Base-by-base conservation (phyloP, 108 stramenopile species). In the Skeletonema tropicum region DNA sequence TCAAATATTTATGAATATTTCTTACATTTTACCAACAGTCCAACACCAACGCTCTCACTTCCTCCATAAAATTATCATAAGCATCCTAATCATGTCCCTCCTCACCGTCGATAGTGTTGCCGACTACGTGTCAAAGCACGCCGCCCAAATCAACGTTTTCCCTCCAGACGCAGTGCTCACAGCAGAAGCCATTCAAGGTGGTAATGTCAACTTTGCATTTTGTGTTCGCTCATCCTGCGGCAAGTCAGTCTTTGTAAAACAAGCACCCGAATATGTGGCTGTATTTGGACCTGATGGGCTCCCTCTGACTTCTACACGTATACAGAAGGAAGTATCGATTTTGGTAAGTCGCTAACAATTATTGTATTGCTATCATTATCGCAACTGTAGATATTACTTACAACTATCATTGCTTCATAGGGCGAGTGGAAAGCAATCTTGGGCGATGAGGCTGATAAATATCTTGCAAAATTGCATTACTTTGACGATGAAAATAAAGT, bases 161-260 rank as follows among this genome's bases (percentile, higher is more conserved):
- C 52, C 70, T 21, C 76, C 80, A 26, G 60, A 72, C 17, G 74
- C 82, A 11, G 63, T 55, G 13, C 79, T 87, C n/a, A 64, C 49
- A n/a, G 88, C 86, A 14, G 66, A 52, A 32, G 79, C 88, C 13
- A 94, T 94, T 70, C 57, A 70, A 39, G 93, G 93, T 10, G 93
- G 93, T 36, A 94, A 94, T 70, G 87, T 94, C 32, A 94, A 94
- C 70, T 94, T 88, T 67, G 91, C 93, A 59, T 94, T 94, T 80
- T 87, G 88, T 64, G 86, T 90, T 14, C 70, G 71, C 5, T 68
- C 80, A 26, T 57, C 61, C 36, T 65, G 74, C 29, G 79, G 71
- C 21, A 81, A 62, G 30, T 79, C 80, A 14, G 76, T 94, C 29
- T 94, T 94, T 79, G 79, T 94, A 21, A 94, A 94, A 68, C 89